Evolutionary conservation across 176 grass and related monocot genomes (phyloP).

Genomic region (Oryza meyeriana): DNA sequence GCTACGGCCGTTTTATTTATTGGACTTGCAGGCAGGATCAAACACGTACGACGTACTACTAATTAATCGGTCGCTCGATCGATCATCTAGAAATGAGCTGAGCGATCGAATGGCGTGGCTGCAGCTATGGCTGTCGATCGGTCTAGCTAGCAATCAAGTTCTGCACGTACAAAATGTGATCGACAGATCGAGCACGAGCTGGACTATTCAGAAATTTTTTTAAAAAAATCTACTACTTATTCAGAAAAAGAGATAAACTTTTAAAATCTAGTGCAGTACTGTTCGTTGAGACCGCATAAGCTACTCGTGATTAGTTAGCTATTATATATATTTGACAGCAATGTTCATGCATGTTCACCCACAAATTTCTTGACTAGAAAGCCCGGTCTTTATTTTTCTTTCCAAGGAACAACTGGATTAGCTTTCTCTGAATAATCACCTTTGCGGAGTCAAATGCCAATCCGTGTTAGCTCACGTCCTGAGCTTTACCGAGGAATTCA

Average conservation of each 20-base stretch:
- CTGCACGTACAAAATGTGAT: background rate
- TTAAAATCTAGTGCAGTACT: background rate
- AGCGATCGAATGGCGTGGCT: too few species aligned
- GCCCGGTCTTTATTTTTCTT: background rate
- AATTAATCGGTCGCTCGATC: too few species aligned
- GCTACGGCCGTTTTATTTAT: background rate
- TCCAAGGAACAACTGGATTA: background rate
- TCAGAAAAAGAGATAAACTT: background rate
- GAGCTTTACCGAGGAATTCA: background rate
- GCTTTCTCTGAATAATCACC: background rate
- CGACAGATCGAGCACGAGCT: background rate
- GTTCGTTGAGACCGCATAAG: background rate
- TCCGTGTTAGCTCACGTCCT: background rate
- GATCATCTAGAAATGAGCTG: too few species aligned
- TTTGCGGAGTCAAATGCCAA: conserved; percentile 33
- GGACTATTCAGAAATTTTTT: too few species aligned
- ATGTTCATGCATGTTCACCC: background rate
- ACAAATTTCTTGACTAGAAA: background rate
- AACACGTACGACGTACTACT: too few species aligned
- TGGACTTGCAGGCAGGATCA: background rate
- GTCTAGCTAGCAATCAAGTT: background rate
- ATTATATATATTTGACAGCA: background rate
- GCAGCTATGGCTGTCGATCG: too few species aligned
- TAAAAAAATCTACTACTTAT: too few species aligned
- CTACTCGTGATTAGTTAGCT: background rate